Evolutionary conservation across 768 basidiomycete species (phyloP).

Genomic region (Dendrothele bispora): DNA sequence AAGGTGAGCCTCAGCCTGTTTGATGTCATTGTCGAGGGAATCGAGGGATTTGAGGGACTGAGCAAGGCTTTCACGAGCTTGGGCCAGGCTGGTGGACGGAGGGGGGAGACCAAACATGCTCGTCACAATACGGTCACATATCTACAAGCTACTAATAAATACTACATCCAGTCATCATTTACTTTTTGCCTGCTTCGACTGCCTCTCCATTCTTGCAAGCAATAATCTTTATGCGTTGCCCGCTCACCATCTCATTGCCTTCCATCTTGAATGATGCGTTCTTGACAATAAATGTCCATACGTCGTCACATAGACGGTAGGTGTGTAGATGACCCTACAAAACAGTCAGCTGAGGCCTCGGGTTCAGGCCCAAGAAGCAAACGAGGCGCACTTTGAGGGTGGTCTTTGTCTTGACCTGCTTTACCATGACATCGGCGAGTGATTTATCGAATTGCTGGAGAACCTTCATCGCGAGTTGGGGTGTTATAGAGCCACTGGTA

Average conservation of each 20-base stretch:
- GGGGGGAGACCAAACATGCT: too few species aligned
- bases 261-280: conserved; percentile 96
- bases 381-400: conserved; percentile 83
- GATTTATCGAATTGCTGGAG: conserved; percentile 98
- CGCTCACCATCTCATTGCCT: conserved; percentile 71
- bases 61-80: not conserved
- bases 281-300: conserved; percentile 98
- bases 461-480: conserved; percentile 99
- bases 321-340: conserved; percentile 85
- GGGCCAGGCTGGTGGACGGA: not conserved
- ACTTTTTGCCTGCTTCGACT: conserved; percentile 82
- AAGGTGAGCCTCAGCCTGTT: not conserved
- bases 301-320: conserved; percentile 92
- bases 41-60: not conserved
- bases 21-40: not conserved
- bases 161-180: too few species aligned
- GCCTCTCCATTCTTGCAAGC: conserved; percentile 97
- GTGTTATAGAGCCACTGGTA: conserved; percentile 93
- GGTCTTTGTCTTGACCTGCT: conserved; percentile 94
- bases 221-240: conserved; percentile 92
- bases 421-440: conserved; percentile 88
- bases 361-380: too few species aligned
- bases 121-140: too few species aligned
- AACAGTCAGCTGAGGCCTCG: conserved; percentile 7
- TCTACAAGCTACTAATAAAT: too few species aligned